Base-by-base conservation (phyloP, 169 alveolate species). In the Theileria orientalis region DNA sequence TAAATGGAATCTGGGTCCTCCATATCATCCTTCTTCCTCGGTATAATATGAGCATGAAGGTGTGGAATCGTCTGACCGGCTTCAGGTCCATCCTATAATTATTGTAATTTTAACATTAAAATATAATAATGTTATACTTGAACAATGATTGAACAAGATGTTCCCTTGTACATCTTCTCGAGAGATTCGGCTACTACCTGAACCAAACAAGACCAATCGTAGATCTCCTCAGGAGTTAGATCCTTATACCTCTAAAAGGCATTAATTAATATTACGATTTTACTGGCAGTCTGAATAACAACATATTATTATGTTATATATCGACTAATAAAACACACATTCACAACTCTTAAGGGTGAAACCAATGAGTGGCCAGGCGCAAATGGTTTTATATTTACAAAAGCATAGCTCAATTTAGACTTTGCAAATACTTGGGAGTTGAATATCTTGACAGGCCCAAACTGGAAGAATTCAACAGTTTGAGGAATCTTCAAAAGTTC, bases 11-110 rank as follows among this genome's bases (percentile, higher is more conserved):
- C 94, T 35, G 91, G 91, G 40, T 76, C 72, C 60, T 73, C 57
- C 27, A 89, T 77, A 51, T 91, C 94, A n/a, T 44, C 33, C 13
- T 37, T 49, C 37, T 40, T 62, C 49, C 96, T 74, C 3, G 97
- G 97, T 40, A 94, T 87, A 42, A 94, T 70, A 70, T 94, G 97
- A 14, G 93, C 88, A 84, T 94, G 97, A 19, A 92, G 87, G 70
- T 94, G 97, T 0, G 91, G 91, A n/a, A 94, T 94, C 5, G 96
- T 92, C 85, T 93, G 96, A 0, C 97, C 97, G 1, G 97, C 95
- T 23, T 85, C 96, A 61, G 80, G 83, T 14, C 97, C 97, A 76
- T 94, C 96, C 90, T 94, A 93, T 21, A 86, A 63, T 11, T 70
- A 74, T 30, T 23, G 9, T 37, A 30, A 66, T 1, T 30, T 40